Percentiles rank a stretch among this genome's conserved stretches.
Conservation (phyloP, 1,284 basidiomycete species). For the Chalciporus sp. region DNA sequence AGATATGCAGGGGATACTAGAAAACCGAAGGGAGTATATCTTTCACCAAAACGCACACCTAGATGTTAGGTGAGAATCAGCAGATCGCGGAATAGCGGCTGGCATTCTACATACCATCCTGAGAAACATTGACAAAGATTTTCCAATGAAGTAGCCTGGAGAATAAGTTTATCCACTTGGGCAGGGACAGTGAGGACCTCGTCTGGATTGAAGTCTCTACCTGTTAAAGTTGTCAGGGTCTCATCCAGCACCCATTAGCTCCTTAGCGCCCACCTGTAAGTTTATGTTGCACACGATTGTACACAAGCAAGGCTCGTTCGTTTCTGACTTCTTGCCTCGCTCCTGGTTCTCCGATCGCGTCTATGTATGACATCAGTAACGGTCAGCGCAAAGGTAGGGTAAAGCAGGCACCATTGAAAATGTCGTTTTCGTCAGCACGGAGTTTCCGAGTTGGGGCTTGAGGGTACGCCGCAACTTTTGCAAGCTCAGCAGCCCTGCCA, state of each 20-base stretch:
- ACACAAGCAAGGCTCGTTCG: conserved; percentile 86
- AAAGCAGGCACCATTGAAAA: conserved; percentile 64
- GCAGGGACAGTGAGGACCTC: conserved; percentile 68
- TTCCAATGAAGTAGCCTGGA: conserved; percentile 88
- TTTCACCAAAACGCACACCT: conserved; percentile 56
- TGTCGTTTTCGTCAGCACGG: conserved; percentile 81
- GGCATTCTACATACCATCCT: conserved; percentile 69
- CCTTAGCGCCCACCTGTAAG: conserved; percentile 66
- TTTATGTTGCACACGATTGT: conserved; percentile 92
- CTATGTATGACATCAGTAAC: conserved; percentile 37
- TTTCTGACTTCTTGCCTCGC: conserved; percentile 83
- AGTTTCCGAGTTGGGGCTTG: conserved; percentile 74
- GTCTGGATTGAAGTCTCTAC: conserved; percentile 89
- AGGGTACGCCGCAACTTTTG: conserved; percentile 70
- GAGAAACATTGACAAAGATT: conserved; percentile 96
- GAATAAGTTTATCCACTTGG: conserved; percentile 90
- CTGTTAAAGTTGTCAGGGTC: conserved; percentile 40
- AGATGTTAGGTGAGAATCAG: background rate
- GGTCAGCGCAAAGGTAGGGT: background rate
- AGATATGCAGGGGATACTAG: conserved; percentile 15
- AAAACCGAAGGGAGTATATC: conserved; percentile 1
- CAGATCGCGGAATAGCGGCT: background rate
- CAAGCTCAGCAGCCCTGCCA: conserved; percentile 61
- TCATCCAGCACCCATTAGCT: background rate
- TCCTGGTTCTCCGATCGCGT: conserved; percentile 54